A percentile compares a stretch with the other conserved stretches of the same genome.
Conservation (phyloP, 2,329 filamentous ascomycete species). For the Aspergillus luchuensis region DNA sequence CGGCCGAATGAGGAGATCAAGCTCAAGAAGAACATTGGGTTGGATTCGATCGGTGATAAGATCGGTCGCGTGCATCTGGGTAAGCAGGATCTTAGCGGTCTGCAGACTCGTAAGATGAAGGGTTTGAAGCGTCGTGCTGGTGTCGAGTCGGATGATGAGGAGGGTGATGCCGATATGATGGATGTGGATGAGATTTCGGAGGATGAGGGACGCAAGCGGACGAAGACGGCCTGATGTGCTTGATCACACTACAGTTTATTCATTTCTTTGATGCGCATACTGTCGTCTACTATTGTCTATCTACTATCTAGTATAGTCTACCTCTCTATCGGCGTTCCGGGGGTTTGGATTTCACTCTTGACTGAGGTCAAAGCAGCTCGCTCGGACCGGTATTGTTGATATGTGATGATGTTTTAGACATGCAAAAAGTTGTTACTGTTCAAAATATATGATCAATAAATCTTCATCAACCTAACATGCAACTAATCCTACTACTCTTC, state of each 20-base stretch:
- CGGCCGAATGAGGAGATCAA: slow-evolving; percentile 54
- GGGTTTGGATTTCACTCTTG: slow-evolving; percentile 19
- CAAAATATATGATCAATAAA: neutral
- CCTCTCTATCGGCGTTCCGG: slow-evolving; percentile 18
- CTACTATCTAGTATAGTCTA: slow-evolving; percentile 14
- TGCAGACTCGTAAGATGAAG: slow-evolving; percentile 99
- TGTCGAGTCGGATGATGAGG: slow-evolving; percentile 58
- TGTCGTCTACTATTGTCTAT: slow-evolving; percentile 17
- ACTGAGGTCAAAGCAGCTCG: slow-evolving; percentile 11
- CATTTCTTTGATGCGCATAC: slow-evolving; percentile 22
- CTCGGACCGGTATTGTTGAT: slow-evolving; percentile 3
- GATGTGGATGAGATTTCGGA: slow-evolving; percentile 46
- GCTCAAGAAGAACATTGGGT: slow-evolving; percentile 95
- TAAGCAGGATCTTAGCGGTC: slow-evolving; percentile 79
- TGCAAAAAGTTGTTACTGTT: slow-evolving; percentile 1
- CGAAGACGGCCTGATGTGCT: slow-evolving; percentile 32
- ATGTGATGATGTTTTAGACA: slow-evolving; percentile 5
- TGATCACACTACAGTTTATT: slow-evolving; percentile 27
- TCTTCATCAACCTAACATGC: too few relatives aligned
- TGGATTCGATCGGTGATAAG: slow-evolving; percentile 93
- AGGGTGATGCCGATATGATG: slow-evolving; percentile 52
- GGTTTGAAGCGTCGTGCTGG: slow-evolving; percentile 83
- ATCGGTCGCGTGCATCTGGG: slow-evolving; percentile 88
- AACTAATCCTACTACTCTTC: too few relatives aligned
- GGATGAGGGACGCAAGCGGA: slow-evolving; percentile 39